Conservation (phyloP, 2,329 filamentous ascomycete genomes). For the Microcyclospora tardicrescens region DNA sequence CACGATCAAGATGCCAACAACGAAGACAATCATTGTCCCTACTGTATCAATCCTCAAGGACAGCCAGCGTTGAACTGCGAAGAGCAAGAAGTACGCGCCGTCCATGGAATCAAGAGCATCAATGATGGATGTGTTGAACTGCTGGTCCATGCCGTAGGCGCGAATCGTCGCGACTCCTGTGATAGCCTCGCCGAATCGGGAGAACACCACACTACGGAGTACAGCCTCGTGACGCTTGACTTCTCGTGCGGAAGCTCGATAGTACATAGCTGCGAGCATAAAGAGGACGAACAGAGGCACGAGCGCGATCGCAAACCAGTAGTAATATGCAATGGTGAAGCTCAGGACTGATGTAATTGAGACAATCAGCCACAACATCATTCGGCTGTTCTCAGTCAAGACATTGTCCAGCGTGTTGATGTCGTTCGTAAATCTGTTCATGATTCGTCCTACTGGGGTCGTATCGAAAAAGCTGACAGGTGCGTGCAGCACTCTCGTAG, state of each 20-base stretch:
- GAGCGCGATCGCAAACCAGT: constrained; percentile 65
- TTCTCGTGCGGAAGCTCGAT: constrained; percentile 77
- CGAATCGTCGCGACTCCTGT: constrained; percentile 85
- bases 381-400: constrained; percentile 32
- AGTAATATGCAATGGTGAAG: constrained; percentile 60
- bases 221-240: constrained; percentile 83
- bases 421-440: constrained; percentile 95
- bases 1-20: constrained; percentile 76
- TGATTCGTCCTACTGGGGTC: constrained; percentile 80
- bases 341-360: constrained; percentile 72
- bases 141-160: constrained; percentile 77
- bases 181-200: constrained; percentile 86
- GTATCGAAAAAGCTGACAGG: constrained; percentile 93
- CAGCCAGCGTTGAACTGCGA: constrained; percentile 90
- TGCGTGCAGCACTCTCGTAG: constrained; percentile 65
- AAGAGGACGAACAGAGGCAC: constrained; percentile 69
- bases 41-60: constrained; percentile 75
- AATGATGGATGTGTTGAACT: constrained; percentile 80
- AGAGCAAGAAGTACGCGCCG: constrained; percentile 81
- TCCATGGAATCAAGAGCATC: constrained; percentile 66
- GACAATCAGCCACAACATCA: constrained; percentile 53
- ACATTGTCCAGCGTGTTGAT: constrained; percentile 62
- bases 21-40: constrained; percentile 78
- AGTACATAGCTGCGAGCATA: constrained; percentile 65
- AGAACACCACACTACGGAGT: constrained; percentile 79